Evolutionary conservation across 495 filamentous ascomycete species (phyloP).

Genomic region (Penicillium dipodomyicola): DNA sequence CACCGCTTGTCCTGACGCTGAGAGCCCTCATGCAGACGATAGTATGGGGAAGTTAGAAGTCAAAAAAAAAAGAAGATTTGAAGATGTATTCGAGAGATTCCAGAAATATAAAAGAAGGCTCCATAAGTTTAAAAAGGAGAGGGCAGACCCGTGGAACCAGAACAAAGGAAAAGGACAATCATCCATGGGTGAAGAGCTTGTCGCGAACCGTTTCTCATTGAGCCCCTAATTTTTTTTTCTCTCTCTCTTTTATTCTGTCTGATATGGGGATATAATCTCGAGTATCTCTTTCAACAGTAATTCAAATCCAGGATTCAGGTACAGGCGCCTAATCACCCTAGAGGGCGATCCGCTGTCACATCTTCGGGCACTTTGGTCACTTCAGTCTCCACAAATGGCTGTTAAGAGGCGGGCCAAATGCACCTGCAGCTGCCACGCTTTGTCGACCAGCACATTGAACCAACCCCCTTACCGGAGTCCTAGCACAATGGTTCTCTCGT

Average conservation of each 20-base stretch:
- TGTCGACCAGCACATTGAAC: constrained; percentile 34
- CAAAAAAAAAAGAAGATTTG: not conserved
- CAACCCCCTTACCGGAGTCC: constrained; percentile 16
- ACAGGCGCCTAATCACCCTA: constrained; percentile 29
- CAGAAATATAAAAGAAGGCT: not conserved
- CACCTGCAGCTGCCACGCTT: constrained; percentile 45
- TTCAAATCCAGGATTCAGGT: constrained; percentile 23
- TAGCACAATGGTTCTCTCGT: constrained; percentile 8
- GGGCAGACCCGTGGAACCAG: constrained; percentile 11
- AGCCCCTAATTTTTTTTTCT: not conserved
- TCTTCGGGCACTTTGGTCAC: constrained; percentile 29
- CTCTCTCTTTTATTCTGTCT: not conserved
- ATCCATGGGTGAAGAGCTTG: constrained; percentile 10
- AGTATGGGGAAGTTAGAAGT: not conserved
- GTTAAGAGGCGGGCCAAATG: constrained; percentile 22
- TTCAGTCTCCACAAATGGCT: constrained; percentile 28
- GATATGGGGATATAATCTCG: not conserved
- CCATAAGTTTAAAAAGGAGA: not conserved
- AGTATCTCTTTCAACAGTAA: not conserved
- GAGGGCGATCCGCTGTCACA: constrained; percentile 44
- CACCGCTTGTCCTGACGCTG: constrained; percentile 30
- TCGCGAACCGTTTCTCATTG: constrained; percentile 17
- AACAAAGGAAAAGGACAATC: constrained; percentile 5
- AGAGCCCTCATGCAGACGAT: constrained; percentile 11
- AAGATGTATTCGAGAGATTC: not conserved